Evolutionary conservation across 2,329 filamentous ascomycete species (phyloP), one percentile per base, ranked within the genome.

Genomic region (Fusarium paranaense): DNA sequence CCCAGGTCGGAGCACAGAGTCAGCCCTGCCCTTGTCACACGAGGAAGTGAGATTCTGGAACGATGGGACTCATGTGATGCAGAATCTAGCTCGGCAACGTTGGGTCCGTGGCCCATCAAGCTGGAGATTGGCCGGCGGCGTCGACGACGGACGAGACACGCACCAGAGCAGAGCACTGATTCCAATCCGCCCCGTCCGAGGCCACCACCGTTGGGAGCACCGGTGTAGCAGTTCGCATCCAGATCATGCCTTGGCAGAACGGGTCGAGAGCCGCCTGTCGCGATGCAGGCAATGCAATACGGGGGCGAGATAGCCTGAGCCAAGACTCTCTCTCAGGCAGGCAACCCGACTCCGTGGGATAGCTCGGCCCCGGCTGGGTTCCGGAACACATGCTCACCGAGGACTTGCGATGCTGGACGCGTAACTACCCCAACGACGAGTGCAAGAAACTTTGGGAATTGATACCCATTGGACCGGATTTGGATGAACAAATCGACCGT

Each of bases 1-100:
- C 38, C 25, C 27, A 40, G 20, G 16, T 9, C 25, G 32, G 42
- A 9, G 47, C 20, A 25, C 20, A 40, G 45, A 30, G 22, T n/a
- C 22, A 52, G 45, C 60, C 45, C 33, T 54, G 40, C 33, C 61
- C 61, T 52, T 56, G 61, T 57, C 47, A 22, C 47, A 42, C 61
- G 47, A 63, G 35, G 9, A 57, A 33, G 35, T 25, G 33, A 57
- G 47, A 57, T 56, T 63, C 61, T 56, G 33, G 47, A 42, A 62
- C 60, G 32, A 54, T 62, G 45, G 27, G 33, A 27, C 47, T 54
- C 61, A 63, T 56, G 47, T 40, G 45, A 54, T 38, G 45, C 20
- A 54, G 20, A 52, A 37, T 52, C 40, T 62, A 35, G 40, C 50
- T 62, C 42, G 40, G 45, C 32, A 54, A 40, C 61, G 14, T 32